Percentiles rank a stretch among this genome's conserved stretches.
Evolutionary conservation across 1,284 basidiomycete species (phyloP).

Genomic region (Apiotrichum montevideense): DNA sequence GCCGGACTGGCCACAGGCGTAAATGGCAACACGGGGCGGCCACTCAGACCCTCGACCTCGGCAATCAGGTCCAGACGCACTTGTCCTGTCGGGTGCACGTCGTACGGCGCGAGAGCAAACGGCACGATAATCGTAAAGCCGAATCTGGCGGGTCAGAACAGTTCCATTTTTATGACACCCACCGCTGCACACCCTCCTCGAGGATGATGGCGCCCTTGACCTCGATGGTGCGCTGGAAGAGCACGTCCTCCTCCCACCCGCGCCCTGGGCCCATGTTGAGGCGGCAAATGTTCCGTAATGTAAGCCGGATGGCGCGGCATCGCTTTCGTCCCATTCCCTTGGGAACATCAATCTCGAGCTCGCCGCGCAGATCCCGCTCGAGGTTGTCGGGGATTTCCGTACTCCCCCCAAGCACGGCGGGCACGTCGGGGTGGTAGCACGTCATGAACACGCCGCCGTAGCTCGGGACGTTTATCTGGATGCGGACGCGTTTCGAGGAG

Average conservation of each 20-base stretch:
- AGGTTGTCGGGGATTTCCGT: background rate
- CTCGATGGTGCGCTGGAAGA: slow-evolving; percentile 23
- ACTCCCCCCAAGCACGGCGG: background rate
- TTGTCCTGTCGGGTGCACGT: slow-evolving; percentile 21
- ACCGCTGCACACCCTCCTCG: slow-evolving; percentile 22
- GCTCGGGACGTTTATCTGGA: slow-evolving; percentile 18
- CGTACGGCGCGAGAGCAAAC: slow-evolving; percentile 19
- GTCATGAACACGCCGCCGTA: slow-evolving; percentile 21
- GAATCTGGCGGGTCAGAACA: slow-evolving; percentile 16
- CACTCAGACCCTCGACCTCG: slow-evolving; percentile 19
- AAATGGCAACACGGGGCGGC: background rate
- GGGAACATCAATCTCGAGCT: slow-evolving; percentile 19
- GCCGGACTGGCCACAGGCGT: background rate
- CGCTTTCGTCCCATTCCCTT: slow-evolving; percentile 14
- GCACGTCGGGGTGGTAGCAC: background rate
- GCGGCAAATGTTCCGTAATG: slow-evolving; percentile 12
- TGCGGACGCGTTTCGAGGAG: background rate
- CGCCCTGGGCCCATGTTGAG: slow-evolving; percentile 17
- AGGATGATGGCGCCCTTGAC: slow-evolving; percentile 20
- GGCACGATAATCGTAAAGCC: slow-evolving; percentile 29
- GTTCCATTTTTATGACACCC: background rate
- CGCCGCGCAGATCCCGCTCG: slow-evolving; percentile 14
- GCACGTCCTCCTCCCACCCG: slow-evolving; percentile 21
- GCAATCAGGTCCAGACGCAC: slow-evolving; percentile 21
- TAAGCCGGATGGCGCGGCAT: slow-evolving; percentile 28